A percentile compares a stretch with the other conserved stretches of the same genome.
Conservation (phyloP, 805 yeast genomes). For the Saturnispora diversa region DNA sequence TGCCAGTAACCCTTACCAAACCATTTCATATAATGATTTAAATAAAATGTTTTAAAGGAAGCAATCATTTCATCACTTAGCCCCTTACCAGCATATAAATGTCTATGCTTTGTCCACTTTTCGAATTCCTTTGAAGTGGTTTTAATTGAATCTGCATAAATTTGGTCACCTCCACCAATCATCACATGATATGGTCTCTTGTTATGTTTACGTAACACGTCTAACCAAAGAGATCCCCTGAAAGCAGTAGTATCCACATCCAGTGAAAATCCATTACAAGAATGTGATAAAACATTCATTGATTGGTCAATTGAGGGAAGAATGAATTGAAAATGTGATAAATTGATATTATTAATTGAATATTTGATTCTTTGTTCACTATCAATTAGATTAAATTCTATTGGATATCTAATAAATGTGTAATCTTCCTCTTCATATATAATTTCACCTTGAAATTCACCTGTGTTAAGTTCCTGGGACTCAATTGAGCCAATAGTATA, state of each 20-base stretch:
- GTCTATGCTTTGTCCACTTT: conserved; percentile 55
- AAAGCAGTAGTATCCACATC: conserved; percentile 58
- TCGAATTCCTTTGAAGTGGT: conserved; percentile 43
- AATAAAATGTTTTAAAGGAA: conserved; percentile 59
- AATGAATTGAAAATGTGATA: conserved; percentile 48
- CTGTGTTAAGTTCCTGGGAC: conserved; percentile 5
- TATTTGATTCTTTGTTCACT: conserved; percentile 61
- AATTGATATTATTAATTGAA: conserved; percentile 40
- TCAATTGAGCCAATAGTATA: conserved; percentile 32
- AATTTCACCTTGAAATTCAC: conserved; percentile 28
- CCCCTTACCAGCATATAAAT: conserved; percentile 33
- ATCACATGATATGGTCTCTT: conserved; percentile 67
- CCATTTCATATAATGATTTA: conserved; percentile 75
- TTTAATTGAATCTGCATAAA: conserved; percentile 80
- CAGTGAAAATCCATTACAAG: conserved; percentile 87
- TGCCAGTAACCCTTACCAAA: conserved; percentile 85
- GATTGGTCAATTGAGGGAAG: conserved; percentile 57
- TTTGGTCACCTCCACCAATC: conserved; percentile 97
- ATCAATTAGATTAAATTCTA: conserved; percentile 40
- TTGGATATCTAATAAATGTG: conserved; percentile 58
- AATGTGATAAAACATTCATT: conserved; percentile 75
- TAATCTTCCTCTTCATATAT: conserved; percentile 39
- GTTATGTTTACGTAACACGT: conserved; percentile 64
- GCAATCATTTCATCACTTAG: conserved; percentile 40
- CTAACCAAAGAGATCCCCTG: conserved; percentile 78